These are phyloP conservation scores for Apiotrichum porosum DNA, from an alignment of 1,284 basidiomycete species.

Conservation along the genomic window DNA sequence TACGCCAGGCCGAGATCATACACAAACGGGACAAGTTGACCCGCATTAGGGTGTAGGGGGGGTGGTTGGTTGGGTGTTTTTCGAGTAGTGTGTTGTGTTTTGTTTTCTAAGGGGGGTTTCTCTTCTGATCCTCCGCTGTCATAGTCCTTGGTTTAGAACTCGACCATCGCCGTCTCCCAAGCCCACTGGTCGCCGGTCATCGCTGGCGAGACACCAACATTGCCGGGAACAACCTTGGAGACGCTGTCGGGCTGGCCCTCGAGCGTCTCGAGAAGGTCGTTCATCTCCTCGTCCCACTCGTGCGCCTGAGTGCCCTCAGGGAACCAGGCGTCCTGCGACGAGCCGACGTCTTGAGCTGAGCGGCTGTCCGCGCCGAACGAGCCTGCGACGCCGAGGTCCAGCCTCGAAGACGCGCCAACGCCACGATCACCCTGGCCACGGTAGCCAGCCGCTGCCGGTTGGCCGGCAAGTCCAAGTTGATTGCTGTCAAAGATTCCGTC, in stretches of 20 bases:
- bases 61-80: neutral
- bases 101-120: slow-evolving; percentile 1
- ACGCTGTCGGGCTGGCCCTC: slow-evolving; percentile 12
- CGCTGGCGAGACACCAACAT: slow-evolving; percentile 1
- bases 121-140: slow-evolving; percentile 1
- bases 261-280: slow-evolving; percentile 22
- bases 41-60: no score
- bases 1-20: slow-evolving; percentile 3
- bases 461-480: slow-evolving; percentile 26
- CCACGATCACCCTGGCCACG: slow-evolving; percentile 39
- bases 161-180: slow-evolving; percentile 20
- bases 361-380: slow-evolving; percentile 5
- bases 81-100: slow-evolving; percentile 4
- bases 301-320: slow-evolving; percentile 17
- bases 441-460: slow-evolving; percentile 25
- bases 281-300: slow-evolving; percentile 25
- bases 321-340: slow-evolving; percentile 17
- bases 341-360: slow-evolving; percentile 6
- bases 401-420: slow-evolving; percentile 36
- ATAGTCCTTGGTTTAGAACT: slow-evolving; percentile 7
- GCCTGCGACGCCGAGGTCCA: slow-evolving; percentile 25
- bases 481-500: slow-evolving; percentile 34
- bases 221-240: slow-evolving; percentile 8
- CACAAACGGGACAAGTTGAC: neutral
- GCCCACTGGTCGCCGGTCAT: slow-evolving; percentile 15